These are phyloP conservation scores for Paraphoma sp. DNA, from an alignment of 2,329 filamentous ascomycete species.

Conservation along the genomic window DNA sequence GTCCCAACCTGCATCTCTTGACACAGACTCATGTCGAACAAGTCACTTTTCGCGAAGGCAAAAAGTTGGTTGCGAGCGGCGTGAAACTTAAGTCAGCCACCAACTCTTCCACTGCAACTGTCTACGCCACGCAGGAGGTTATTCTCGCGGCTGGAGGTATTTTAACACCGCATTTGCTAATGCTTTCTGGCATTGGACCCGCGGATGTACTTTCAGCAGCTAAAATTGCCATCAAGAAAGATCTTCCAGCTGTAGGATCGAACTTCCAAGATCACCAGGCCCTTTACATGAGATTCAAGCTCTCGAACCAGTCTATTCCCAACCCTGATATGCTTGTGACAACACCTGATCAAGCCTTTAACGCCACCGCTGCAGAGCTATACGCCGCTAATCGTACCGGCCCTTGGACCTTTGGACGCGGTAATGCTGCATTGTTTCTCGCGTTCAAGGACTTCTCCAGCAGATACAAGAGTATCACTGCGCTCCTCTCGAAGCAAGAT, in stretches of 20 bases:
- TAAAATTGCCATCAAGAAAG: slow-evolving; percentile 11
- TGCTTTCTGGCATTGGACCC: slow-evolving; percentile 65
- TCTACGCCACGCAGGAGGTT: slow-evolving; percentile 52
- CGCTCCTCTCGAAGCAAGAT: slow-evolving; percentile 12
- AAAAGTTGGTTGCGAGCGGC: slow-evolving; percentile 10
- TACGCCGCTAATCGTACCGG: slow-evolving; percentile 36
- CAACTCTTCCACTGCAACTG: slow-evolving; percentile 1
- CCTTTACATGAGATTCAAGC: slow-evolving; percentile 7
- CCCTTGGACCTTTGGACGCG: slow-evolving; percentile 16
- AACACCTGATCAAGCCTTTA: slow-evolving; percentile 28
- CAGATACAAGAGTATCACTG: slow-evolving; percentile 10
- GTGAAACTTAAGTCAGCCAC: slow-evolving; percentile 11
- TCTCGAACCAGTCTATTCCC: slow-evolving; percentile 6
- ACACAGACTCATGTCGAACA: slow-evolving; percentile 16
- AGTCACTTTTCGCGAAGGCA: slow-evolving; percentile 7
- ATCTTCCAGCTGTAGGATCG: slow-evolving; percentile 22
- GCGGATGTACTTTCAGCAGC: slow-evolving; percentile 7
- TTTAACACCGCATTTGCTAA: slow-evolving; percentile 67
- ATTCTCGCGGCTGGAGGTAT: slow-evolving; percentile 63
- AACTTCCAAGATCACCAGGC: slow-evolving; percentile 30
- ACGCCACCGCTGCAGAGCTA: slow-evolving; percentile 21
- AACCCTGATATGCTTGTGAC: slow-evolving; percentile 11
- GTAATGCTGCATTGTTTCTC: slow-evolving; percentile 11
- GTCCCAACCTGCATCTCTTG: slow-evolving; percentile 11
- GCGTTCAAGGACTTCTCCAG: slow-evolving; percentile 11